Evolutionary conservation across 768 basidiomycete species (phyloP).

Genomic region (Boletellus ananas): DNA sequence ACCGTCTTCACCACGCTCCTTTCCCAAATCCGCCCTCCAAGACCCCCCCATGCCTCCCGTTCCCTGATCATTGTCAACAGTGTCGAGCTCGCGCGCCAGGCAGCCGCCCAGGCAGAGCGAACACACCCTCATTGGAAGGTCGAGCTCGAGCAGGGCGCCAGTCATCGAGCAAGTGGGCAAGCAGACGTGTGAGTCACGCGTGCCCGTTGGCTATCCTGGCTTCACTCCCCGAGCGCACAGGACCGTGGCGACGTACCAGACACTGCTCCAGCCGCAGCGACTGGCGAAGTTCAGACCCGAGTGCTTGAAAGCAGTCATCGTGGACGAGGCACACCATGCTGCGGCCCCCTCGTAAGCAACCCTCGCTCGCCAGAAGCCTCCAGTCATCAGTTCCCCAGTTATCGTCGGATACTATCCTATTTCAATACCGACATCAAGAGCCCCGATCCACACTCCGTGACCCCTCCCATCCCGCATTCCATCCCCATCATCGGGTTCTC

Average conservation of each 20-base stretch:
- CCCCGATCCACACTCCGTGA: constrained; percentile 43
- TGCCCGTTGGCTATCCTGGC: not conserved
- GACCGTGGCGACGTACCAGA: constrained; percentile 89
- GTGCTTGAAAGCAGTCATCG: constrained; percentile 67
- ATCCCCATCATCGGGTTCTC: constrained; percentile 92
- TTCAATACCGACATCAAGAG: constrained; percentile 68
- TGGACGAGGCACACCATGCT: constrained; percentile 96
- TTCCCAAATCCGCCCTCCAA: constrained; percentile 52
- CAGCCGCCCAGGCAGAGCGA: constrained; percentile 63
- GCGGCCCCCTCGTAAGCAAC: constrained; percentile 81
- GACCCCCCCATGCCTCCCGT: constrained; percentile 42
- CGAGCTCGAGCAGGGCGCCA: constrained; percentile 88
- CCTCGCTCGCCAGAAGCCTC: not conserved
- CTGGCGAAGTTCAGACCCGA: constrained; percentile 72
- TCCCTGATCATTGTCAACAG: constrained; percentile 87
- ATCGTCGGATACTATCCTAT: constrained; percentile 77
- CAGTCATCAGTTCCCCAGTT: constrained; percentile 38
- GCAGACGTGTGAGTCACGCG: constrained; percentile 69
- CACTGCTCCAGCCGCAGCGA: constrained; percentile 59
- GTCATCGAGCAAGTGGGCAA: constrained; percentile 66
- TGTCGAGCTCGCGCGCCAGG: constrained; percentile 85
- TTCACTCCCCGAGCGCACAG: constrained; percentile 34
- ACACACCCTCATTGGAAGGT: constrained; percentile 73
- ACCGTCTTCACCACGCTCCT: constrained; percentile 87
- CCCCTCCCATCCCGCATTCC: constrained; percentile 39